Percentiles rank a stretch among this genome's conserved stretches.
Evolutionary conservation across 164 flowering plant genomes (phyloP).

Genomic region (Houttuynia cordata): DNA sequence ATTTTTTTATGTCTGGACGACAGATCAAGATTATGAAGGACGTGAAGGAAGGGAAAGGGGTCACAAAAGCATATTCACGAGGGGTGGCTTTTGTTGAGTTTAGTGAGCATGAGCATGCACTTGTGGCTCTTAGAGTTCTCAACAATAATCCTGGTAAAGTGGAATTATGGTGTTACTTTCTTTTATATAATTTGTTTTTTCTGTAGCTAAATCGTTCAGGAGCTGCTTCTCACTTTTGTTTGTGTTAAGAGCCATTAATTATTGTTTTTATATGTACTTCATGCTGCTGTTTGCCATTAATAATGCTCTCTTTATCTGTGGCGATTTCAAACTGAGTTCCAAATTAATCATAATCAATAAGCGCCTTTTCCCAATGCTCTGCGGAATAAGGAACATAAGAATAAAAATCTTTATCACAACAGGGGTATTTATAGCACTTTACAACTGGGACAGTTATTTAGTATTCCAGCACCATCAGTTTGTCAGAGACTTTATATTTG

Average conservation of each 20-base stretch:
- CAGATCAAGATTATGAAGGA: slow-evolving; percentile 69
- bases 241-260: not conserved
- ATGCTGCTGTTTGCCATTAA: not conserved
- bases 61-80: slow-evolving; percentile 44
- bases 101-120: slow-evolving; percentile 89
- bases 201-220: not conserved
- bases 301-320: not conserved
- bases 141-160: slow-evolving; percentile 89
- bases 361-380: too few species aligned
- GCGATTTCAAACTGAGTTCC: not conserved
- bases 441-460: too few species aligned
- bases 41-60: slow-evolving; percentile 36
- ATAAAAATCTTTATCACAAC: too few species aligned
- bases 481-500: too few species aligned
- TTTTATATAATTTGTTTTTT: not conserved
- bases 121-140: slow-evolving; percentile 91
- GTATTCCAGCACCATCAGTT: too few species aligned
- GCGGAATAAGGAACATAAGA: too few species aligned
- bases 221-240: not conserved
- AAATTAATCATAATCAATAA: too few species aligned
- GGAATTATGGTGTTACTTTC: not conserved
- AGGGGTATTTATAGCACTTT: too few species aligned
- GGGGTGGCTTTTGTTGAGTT: slow-evolving; percentile 95
- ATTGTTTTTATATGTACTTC: not conserved
- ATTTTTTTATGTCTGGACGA: slow-evolving; percentile 8